Conservation (phyloP, 306 rosid species). For the Cajanus cajan region DNA sequence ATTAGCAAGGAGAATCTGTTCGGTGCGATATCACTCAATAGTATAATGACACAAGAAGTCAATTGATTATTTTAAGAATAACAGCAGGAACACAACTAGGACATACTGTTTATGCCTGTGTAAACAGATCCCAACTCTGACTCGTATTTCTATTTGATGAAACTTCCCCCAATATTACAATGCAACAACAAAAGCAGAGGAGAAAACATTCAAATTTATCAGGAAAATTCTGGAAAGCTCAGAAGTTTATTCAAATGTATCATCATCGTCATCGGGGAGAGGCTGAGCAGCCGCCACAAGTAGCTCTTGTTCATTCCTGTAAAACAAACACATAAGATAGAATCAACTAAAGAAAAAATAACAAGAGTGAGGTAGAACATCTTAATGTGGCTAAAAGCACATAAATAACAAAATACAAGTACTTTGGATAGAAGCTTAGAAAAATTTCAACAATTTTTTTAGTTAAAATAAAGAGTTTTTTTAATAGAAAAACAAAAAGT, state of each 20-base stretch:
- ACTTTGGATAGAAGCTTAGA: no score
- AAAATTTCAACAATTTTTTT: no score
- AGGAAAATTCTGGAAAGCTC: background rate
- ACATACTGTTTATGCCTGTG: background rate
- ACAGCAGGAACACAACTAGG: background rate
- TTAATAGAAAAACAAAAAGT: no score
- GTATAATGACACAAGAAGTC: background rate
- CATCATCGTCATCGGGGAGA: conserved; percentile 73
- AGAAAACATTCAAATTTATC: background rate
- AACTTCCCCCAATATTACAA: conserved; percentile 5
- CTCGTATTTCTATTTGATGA: conserved; percentile 10
- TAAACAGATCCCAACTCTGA: background rate
- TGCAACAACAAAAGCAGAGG: background rate
- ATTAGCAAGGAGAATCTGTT: background rate
- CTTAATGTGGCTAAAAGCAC: background rate
- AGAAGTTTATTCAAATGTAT: conserved; percentile 36
- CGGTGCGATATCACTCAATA: background rate
- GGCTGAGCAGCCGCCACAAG: conserved; percentile 56
- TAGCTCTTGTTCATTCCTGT: conserved; percentile 68
- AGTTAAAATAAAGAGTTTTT: no score
- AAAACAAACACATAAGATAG: background rate
- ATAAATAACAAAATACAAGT: background rate
- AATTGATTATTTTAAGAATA: conserved; percentile 5
- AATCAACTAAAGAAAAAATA: background rate
- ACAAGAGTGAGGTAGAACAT: background rate